Conservation (phyloP, 2,329 filamentous ascomycete species). For the Xylariales sp. region DNA sequence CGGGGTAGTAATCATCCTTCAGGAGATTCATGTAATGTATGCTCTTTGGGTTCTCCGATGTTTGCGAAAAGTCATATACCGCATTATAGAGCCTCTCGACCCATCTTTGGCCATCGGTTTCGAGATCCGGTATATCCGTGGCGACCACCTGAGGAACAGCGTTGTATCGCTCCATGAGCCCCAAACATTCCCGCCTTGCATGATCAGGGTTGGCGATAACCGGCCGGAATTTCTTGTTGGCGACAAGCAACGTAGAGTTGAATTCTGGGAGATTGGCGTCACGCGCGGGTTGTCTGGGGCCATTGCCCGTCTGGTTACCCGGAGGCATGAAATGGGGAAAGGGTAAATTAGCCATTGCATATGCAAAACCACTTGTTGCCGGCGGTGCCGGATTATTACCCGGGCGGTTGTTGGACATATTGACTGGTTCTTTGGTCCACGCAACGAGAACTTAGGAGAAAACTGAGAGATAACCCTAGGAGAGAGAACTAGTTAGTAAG, state of each 20-base stretch:
- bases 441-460: background rate
- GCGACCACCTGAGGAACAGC: background rate
- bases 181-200: background rate
- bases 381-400: no score
- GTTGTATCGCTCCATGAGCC: background rate
- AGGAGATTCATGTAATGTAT: background rate
- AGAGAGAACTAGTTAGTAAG: background rate
- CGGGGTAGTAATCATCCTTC: background rate
- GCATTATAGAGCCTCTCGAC: background rate
- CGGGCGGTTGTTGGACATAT: background rate
- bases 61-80: background rate
- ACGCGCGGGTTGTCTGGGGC: background rate
- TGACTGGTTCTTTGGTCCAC: background rate
- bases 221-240: background rate
- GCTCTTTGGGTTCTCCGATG: background rate
- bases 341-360: background rate
- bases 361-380: background rate
- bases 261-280: no score
- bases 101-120: background rate
- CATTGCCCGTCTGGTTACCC: background rate
- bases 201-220: background rate
- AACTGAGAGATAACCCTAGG: background rate
- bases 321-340: background rate
- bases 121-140: background rate
- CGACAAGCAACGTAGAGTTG: background rate